Conservation (phyloP, 2,329 filamentous ascomycete species). For the Ophiostoma piceae region DNA sequence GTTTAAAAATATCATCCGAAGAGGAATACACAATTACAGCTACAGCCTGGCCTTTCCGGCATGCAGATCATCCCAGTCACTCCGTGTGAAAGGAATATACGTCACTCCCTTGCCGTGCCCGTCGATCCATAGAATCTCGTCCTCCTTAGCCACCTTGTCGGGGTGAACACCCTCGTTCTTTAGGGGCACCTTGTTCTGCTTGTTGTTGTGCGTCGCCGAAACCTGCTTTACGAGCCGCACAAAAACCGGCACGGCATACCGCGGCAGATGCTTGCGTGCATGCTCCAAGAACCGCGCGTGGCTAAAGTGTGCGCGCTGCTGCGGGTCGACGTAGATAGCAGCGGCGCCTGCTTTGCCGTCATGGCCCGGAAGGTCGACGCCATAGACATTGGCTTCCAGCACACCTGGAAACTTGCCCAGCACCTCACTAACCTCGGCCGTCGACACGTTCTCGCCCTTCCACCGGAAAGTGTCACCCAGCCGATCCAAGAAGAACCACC, state of each 20-base stretch:
- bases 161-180: constrained; percentile 62
- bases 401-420: constrained; percentile 62
- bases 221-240: constrained; percentile 55
- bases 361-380: constrained; percentile 71
- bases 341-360: constrained; percentile 78
- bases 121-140: constrained; percentile 53
- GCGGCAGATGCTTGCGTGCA: constrained; percentile 55
- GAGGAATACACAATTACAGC: neutral
- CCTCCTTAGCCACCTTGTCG: constrained; percentile 39
- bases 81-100: constrained; percentile 54
- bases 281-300: constrained; percentile 56
- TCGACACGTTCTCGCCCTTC: constrained; percentile 81
- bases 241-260: constrained; percentile 72
- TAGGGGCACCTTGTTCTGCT: constrained; percentile 71
- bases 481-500: constrained; percentile 63
- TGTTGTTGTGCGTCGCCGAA: constrained; percentile 67
- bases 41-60: constrained; percentile 32
- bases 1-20: neutral
- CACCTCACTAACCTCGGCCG: constrained; percentile 70
- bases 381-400: constrained; percentile 79
- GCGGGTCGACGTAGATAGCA: constrained; percentile 26
- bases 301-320: constrained; percentile 43
- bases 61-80: constrained; percentile 50
- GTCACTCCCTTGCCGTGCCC: constrained; percentile 48
- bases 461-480: constrained; percentile 71